Conservation (phyloP, 169 alveolate species). For the Plasmodium billcollinsi region DNA sequence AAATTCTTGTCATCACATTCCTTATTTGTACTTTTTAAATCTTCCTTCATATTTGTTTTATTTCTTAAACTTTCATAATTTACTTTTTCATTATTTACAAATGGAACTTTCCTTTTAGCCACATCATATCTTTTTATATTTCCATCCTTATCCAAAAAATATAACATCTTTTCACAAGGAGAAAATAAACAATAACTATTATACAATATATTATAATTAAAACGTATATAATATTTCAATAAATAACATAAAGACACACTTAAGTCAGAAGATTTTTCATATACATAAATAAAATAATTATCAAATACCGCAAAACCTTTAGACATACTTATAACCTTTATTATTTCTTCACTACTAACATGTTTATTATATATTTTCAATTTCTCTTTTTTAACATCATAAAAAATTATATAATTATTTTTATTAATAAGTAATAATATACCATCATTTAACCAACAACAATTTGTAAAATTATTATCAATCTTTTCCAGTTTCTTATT, state of each 20-base stretch:
- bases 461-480: slow-evolving; percentile 31
- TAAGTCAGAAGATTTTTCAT: slow-evolving; percentile 43
- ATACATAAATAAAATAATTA: slow-evolving; percentile 23
- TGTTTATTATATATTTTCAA: slow-evolving; percentile 54
- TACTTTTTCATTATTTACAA: not conserved
- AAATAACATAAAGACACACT: slow-evolving; percentile 16
- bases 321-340: slow-evolving; percentile 19
- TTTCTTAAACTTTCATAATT: slow-evolving; percentile 16
- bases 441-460: slow-evolving; percentile 74
- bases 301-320: slow-evolving; percentile 57
- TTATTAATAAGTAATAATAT: slow-evolving; percentile 41
- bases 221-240: slow-evolving; percentile 15
- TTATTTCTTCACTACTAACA: slow-evolving; percentile 21
- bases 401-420: slow-evolving; percentile 51
- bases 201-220: slow-evolving; percentile 22
- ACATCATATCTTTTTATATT: slow-evolving; percentile 46
- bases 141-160: slow-evolving; percentile 57
- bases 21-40: not conserved
- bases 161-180: slow-evolving; percentile 34
- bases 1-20: not conserved
- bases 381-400: slow-evolving; percentile 63
- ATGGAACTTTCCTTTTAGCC: not conserved
- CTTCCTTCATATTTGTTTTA: not conserved
- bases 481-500: slow-evolving; percentile 66
- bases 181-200: slow-evolving; percentile 60